Evolutionary conservation across 2,329 filamentous ascomycete species (phyloP).

Genomic region (Geosmithia putterillii): DNA sequence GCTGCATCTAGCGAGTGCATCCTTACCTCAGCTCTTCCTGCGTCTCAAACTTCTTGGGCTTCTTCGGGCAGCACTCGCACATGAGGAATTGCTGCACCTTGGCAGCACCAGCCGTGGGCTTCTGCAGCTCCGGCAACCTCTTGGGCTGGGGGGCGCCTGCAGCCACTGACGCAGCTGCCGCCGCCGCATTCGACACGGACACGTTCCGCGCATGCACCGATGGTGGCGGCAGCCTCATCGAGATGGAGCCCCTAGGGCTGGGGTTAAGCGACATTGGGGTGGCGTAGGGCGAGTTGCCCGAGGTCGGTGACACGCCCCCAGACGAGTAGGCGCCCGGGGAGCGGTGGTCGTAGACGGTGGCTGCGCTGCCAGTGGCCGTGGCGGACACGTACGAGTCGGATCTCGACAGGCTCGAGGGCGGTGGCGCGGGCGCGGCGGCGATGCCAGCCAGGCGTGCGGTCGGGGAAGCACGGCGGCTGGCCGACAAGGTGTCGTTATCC

Average conservation of each 20-base stretch:
- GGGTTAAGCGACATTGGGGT: conserved; percentile 34
- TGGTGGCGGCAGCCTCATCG: conserved; percentile 11
- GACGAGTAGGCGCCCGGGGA: conserved; percentile 33
- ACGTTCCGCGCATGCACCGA: conserved; percentile 30
- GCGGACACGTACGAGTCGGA: conserved; percentile 36
- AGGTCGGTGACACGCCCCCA: conserved; percentile 36
- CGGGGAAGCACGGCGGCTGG: conserved; percentile 36
- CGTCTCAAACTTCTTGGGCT: conserved; percentile 88
- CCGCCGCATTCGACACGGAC: conserved; percentile 19
- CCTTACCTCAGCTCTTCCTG: conserved; percentile 72
- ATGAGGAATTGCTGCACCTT: conserved; percentile 46
- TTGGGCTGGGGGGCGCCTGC: conserved; percentile 25
- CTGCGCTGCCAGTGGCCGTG: conserved; percentile 24
- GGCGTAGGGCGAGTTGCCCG: conserved; percentile 35
- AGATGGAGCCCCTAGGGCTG: conserved; percentile 34
- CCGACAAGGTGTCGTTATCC: conserved; percentile 1
- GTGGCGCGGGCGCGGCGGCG: conserved; percentile 6
- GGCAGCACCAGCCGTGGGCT: conserved; percentile 24
- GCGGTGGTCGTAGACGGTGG: conserved; percentile 31
- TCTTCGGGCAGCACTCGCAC: conserved; percentile 94
- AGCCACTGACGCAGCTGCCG: too few relatives aligned
- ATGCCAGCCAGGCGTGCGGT: conserved; percentile 34
- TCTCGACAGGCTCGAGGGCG: conserved; percentile 19
- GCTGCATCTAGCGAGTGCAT: too few relatives aligned
- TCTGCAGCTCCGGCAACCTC: conserved; percentile 37